Evolutionary conservation across 495 filamentous ascomycete species (phyloP), one percentile per base, ranked within the genome.

Genomic region (Apiosordaria backusii): DNA sequence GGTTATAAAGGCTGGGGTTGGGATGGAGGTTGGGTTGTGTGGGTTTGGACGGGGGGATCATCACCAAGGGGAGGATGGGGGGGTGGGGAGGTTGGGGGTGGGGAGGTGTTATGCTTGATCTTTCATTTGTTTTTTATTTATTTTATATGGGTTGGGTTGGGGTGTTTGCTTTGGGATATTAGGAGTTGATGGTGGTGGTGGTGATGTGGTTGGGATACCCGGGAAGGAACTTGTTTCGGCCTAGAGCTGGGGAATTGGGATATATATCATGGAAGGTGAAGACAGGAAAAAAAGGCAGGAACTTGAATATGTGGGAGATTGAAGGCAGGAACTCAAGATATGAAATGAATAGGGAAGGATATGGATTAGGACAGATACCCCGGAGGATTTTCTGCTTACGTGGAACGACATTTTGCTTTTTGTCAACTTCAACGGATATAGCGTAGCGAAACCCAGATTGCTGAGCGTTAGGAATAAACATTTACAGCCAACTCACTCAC

Each of bases 81-180:
- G 62, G 25, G 73, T 64, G 6, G 71, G 64, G 25, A 65, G 62
- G 45, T 67, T 81, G 25, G 76, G 73, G 65, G 70, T 73, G 9
- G 73, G 72, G 21, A 71, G 75, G 68, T 73, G 73, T 59, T 83
- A 83, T 70, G 77, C 77, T 61, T 83, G 68, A 71, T 29, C 18
- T 19, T 27, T n/a, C 3, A 9, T 16, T 13, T 60, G 29, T 60
- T 26, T 60, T 29, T 45, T 25, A 7, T 40, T 61, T 45, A 19
- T 27, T 61, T 19, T 27, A 6, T 61, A 7, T 59, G 18, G n/a
- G n/a, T n/a, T n/a, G n/a, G n/a, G n/a, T n/a, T n/a, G n/a, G n/a
- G n/a, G n/a, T n/a, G n/a, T n/a, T n/a, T n/a, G n/a, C n/a, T 45
- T 45, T 45, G 35, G 35, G 35, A 1, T 4, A 45, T n/a, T n/a